phyloP scores from a whole-genome alignment of 2,329 filamentous ascomycete genomes.

The Leptographium radiaticola region DNA sequence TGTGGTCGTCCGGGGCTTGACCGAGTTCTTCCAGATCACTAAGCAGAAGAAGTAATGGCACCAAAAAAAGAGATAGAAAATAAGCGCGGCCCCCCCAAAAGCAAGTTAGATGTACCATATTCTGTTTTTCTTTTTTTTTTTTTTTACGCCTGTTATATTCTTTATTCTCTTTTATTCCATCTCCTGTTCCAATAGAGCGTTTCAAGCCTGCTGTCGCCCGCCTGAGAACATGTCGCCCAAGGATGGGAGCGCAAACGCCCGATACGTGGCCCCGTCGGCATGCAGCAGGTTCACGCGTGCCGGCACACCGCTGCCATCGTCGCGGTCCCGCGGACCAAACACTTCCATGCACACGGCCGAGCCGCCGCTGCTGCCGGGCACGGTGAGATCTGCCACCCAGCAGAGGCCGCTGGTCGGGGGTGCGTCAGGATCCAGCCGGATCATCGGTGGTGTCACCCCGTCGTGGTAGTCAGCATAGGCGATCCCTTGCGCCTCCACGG shows the following conservation, averaged over 20 bases:
- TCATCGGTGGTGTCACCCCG: background rate
- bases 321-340: constrained; percentile 22
- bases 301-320: constrained; percentile 23
- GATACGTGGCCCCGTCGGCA: constrained; percentile 31
- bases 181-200: background rate
- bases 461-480: constrained; percentile 1
- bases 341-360: constrained; percentile 34
- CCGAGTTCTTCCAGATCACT: constrained; percentile 65
- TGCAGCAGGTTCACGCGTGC: constrained; percentile 37
- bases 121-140: background rate
- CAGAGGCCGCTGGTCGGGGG: constrained; percentile 2
- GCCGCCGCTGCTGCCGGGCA: background rate
- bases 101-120: background rate
- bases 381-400: constrained; percentile 4
- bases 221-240: constrained; percentile 2
- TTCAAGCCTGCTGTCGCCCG: background rate
- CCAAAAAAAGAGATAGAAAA: background rate
- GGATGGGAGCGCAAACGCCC: constrained; percentile 31
- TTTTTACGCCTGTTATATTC: background rate
- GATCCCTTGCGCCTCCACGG: constrained; percentile 3
- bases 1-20: constrained; percentile 64
- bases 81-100: background rate
- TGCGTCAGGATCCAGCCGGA: background rate
- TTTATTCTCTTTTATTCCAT: background rate
- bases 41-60: constrained; percentile 31